Conservation (phyloP, 441 rosid genomes). For the Macaranga tanarius region DNA sequence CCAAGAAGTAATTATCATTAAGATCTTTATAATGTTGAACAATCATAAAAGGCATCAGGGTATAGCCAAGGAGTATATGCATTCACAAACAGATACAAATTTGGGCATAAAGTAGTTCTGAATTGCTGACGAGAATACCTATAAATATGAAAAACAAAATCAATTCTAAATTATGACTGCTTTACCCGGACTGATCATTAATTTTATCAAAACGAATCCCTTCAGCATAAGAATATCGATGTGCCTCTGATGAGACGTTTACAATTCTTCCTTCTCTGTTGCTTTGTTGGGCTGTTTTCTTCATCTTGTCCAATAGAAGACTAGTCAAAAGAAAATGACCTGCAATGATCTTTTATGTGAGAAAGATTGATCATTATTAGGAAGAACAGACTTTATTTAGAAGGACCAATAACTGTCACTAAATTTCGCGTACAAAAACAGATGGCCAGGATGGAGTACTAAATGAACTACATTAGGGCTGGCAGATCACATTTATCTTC, state of each 20-base stretch:
- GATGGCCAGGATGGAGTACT: not conserved
- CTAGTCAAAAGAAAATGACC: constrained; percentile 72
- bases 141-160: constrained; percentile 1
- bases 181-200: constrained; percentile 52
- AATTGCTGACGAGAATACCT: constrained; percentile 8
- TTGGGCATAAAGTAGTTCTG: not conserved
- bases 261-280: constrained; percentile 60
- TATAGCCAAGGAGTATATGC: constrained; percentile 7
- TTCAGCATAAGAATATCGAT: constrained; percentile 39
- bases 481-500: not conserved
- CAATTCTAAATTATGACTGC: not conserved
- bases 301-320: constrained; percentile 61
- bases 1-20: not conserved
- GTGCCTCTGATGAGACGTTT: constrained; percentile 55
- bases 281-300: constrained; percentile 49
- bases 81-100: not conserved
- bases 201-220: constrained; percentile 60
- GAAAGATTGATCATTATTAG: not conserved
- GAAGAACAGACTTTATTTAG: not conserved
- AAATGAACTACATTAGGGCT: not conserved
- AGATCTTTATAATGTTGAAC: not conserved
- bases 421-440: not conserved
- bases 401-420: not conserved
- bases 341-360: constrained; percentile 25
- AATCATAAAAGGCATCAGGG: not conserved